phyloP scores from a whole-genome alignment of 2,329 filamentous ascomycete species.

The Exophiala oligosperma region DNA sequence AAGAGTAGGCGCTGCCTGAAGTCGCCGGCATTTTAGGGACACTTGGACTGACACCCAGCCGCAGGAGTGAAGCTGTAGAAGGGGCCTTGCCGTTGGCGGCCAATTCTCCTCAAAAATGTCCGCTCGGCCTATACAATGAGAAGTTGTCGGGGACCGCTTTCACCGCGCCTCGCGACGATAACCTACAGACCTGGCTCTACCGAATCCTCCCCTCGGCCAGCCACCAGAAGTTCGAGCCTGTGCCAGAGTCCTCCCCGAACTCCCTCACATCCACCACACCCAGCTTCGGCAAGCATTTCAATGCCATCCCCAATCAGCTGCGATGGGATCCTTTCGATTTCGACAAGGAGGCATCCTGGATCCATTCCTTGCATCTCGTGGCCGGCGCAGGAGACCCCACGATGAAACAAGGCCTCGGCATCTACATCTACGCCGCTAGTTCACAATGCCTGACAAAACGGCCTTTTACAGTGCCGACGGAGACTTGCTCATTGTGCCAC shows the following conservation, averaged over 20 bases:
- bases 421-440: constrained; percentile 77
- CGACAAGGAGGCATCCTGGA: constrained; percentile 66
- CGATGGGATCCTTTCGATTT: constrained; percentile 79
- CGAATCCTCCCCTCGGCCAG: constrained; percentile 66
- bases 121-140: constrained; percentile 79
- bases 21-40: neutral
- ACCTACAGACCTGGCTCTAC: constrained; percentile 73
- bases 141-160: constrained; percentile 73
- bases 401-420: constrained; percentile 75
- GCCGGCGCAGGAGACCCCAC: constrained; percentile 78
- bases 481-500: constrained; percentile 73
- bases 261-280: constrained; percentile 44
- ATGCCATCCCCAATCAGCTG: constrained; percentile 77
- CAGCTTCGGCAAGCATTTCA: constrained; percentile 60
- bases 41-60: constrained; percentile 2
- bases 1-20: constrained; percentile 60
- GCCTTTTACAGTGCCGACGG: constrained; percentile 86
- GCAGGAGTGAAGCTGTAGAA: constrained; percentile 72
- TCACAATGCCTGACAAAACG: constrained; percentile 70
- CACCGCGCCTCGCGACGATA: constrained; percentile 67
- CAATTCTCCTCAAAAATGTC: constrained; percentile 80
- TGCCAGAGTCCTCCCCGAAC: constrained; percentile 48
- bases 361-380: constrained; percentile 68
- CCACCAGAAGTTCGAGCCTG: constrained; percentile 52
- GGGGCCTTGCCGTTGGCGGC: constrained; percentile 72